Percentiles rank a stretch among this genome's conserved stretches.
phyloP scores from a whole-genome alignment of 441 rosid genomes.

The Dalechampia spathulata region DNA sequence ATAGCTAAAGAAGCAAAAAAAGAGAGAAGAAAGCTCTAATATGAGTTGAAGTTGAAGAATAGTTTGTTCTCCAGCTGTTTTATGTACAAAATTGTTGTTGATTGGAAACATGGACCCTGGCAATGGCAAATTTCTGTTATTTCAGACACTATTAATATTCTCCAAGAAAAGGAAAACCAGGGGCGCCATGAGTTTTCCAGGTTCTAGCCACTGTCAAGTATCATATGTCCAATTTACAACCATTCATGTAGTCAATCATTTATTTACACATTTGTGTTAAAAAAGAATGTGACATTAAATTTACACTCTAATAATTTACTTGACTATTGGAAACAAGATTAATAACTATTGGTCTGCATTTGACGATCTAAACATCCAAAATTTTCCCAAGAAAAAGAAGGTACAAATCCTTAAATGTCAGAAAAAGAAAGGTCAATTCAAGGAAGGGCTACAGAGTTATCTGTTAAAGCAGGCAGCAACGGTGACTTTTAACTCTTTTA shows the following conservation, averaged over 20 bases:
- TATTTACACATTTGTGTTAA: too few species aligned
- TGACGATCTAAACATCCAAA: too few species aligned
- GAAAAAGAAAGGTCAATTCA: not conserved
- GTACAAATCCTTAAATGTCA: too few species aligned
- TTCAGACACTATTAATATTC: not conserved
- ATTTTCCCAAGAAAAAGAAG: not conserved
- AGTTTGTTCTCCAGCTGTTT: not conserved
- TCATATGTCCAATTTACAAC: conserved; percentile 7
- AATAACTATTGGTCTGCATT: too few species aligned
- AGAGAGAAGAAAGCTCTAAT: too few species aligned
- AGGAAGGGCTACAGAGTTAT: not conserved
- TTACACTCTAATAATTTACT: too few species aligned
- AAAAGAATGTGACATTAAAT: too few species aligned
- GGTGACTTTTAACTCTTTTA: too few species aligned
- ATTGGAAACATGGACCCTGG: conserved; percentile 16
- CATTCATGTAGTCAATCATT: conserved; percentile 10
- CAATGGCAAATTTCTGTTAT: not conserved
- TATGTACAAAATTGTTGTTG: not conserved
- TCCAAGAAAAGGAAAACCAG: conserved; percentile 19
- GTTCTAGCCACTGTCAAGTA: conserved; percentile 3
- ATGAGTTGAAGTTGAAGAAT: too few species aligned
- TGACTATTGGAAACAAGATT: too few species aligned
- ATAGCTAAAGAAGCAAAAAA: too few species aligned
- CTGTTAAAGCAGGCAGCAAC: too few species aligned
- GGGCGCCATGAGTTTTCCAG: conserved; percentile 27